Base-by-base conservation (phyloP, 495 filamentous ascomycete genomes). In the Barbatosphaeria neglecta region DNA sequence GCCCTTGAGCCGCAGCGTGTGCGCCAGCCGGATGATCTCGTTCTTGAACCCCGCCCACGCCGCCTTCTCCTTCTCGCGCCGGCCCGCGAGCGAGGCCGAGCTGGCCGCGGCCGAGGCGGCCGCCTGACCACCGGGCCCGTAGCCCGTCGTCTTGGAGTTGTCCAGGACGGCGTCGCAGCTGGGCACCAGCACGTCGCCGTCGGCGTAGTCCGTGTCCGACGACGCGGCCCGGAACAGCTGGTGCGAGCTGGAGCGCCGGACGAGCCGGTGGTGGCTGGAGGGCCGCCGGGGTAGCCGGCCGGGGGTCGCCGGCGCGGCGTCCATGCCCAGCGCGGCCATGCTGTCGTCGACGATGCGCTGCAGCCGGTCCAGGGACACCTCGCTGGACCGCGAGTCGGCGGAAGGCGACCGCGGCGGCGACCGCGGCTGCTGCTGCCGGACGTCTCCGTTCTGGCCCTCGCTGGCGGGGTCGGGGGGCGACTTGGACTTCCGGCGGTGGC, bases 1-100 rank as follows among this genome's bases (percentile, higher is more conserved):
- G 5, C 90, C 83, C 62, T 88, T 90, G 31, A 96, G 74, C 43
- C 77, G 76, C 44, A 99, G 69, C 0, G 92, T 99, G 66, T 97
- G 93, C 2, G 86, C 73, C 41, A 97, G 65, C 37, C 86, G 84
- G 49, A 97, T 69, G 46, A 96, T 92, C 63, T 97, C 90, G 41
- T 73, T 77, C 61, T 95, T 97, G 70, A 99, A 99, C 6, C 59
- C 59, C 10, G 69, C 38, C 90, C 90, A 94, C 1, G 77, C 79
- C 52, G 83, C 81, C 42, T 69, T 72, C 48, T 90, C 86, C 52
- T 83, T 84, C 43, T 69, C 71, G 41, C 55, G 64, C 33, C 59
- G 53, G 23, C 66, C 64, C 37, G 64, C 55, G 37, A 63, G 49
- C 17, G 72, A 60, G 33, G 57, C 54, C n/a, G 62, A 68, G 22